phyloP scores from a whole-genome alignment of 495 filamentous ascomycete genomes.

The Xylona heveae region DNA sequence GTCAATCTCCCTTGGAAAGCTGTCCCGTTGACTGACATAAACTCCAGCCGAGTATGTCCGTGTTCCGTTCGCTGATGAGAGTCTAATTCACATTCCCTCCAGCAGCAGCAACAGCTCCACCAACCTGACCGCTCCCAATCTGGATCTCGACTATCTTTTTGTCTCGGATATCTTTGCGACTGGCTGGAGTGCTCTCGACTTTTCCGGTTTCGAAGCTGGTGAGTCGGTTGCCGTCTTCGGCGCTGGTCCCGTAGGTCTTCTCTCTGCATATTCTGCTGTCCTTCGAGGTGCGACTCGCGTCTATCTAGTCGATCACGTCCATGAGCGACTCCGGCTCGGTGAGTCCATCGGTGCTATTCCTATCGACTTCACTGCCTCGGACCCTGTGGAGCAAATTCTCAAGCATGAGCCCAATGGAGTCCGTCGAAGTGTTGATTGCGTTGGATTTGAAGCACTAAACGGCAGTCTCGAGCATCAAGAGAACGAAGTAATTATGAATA shows the following conservation, averaged over 20 bases:
- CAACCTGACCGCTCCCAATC: too few species aligned
- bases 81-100: constrained; percentile 13
- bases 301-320: constrained; percentile 13
- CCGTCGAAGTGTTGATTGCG: constrained; percentile 4
- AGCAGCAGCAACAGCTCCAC: constrained; percentile 4
- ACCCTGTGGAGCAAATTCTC: constrained; percentile 8
- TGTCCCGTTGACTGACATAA: neutral
- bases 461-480: too few species aligned
- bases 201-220: constrained; percentile 15
- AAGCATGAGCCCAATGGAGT: constrained; percentile 6
- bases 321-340: constrained; percentile 10
- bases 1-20: too few species aligned
- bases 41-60: constrained; percentile 19
- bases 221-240: constrained; percentile 25
- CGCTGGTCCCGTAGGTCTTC: constrained; percentile 19
- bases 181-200: constrained; percentile 17
- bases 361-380: constrained; percentile 2
- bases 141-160: constrained; percentile 17
- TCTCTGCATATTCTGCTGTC: constrained; percentile 18
- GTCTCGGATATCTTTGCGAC: constrained; percentile 18
- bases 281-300: constrained; percentile 18
- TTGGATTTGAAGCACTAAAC: too few species aligned
- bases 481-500: too few species aligned
- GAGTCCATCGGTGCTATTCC: constrained; percentile 8
- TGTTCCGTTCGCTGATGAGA: constrained; percentile 20